phyloP scores from a whole-genome alignment of 768 basidiomycete species.

The Hortiboletus flavorubellus region DNA sequence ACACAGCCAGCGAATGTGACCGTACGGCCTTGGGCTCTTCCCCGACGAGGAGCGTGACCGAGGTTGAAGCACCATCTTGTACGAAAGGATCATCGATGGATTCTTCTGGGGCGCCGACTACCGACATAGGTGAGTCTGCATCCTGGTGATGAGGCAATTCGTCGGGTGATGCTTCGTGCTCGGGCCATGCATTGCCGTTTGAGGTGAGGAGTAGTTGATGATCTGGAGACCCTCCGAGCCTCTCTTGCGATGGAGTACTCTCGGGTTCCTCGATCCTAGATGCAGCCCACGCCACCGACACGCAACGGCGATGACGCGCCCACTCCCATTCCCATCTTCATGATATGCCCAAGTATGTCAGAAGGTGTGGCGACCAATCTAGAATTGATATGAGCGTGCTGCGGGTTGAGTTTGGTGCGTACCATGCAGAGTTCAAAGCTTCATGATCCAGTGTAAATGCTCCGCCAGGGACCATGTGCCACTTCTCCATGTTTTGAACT shows the following conservation, averaged over 20 bases:
- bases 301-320: too few relatives aligned
- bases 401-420: too few relatives aligned
- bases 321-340: too few relatives aligned
- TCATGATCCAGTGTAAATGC: too few relatives aligned
- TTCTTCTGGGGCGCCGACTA: slow-evolving; percentile 1
- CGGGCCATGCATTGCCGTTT: background rate
- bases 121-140: background rate
- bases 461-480: too few relatives aligned
- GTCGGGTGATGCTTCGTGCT: background rate
- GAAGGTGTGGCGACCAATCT: too few relatives aligned
- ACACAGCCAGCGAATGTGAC: slow-evolving; percentile 16
- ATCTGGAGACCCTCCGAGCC: background rate
- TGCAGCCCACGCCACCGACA: too few relatives aligned
- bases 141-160: background rate
- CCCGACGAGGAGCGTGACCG: slow-evolving; percentile 10
- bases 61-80: slow-evolving; percentile 3
- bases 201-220: background rate
- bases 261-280: background rate
- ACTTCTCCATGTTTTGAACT: too few relatives aligned
- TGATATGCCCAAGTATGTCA: too few relatives aligned
- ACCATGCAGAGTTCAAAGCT: too few relatives aligned
- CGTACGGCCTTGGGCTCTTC: slow-evolving; percentile 8
- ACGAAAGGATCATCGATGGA: slow-evolving; percentile 10
- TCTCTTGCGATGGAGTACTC: background rate
- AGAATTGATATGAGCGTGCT: too few relatives aligned